Evolutionary conservation across 1,284 basidiomycete genomes (phyloP), one percentile per base, ranked within the genome.

Genomic region (Hypsizygus ulmarius): DNA sequence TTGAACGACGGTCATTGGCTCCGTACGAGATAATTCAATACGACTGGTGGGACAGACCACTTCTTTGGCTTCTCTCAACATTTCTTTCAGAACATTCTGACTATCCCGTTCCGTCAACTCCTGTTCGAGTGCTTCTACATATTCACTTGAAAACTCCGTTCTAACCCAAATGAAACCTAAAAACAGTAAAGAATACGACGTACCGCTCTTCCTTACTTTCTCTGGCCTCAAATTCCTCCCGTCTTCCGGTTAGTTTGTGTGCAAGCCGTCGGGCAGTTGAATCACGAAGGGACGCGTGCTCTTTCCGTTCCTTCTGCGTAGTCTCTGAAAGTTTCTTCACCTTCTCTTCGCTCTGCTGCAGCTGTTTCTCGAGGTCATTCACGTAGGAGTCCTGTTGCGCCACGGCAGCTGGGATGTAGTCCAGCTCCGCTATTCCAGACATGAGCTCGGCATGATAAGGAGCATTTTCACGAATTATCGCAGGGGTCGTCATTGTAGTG

Each of bases 121-220:
- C 10, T 62, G 58, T 46, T 73, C 67, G 39, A 75, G 50, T 1
- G 72, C 72, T 46, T 72, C 71, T 2, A 74, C 62, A 49, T 71
- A 75, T 51, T 74, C 71, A 39, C 73, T 75, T 38, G 9, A 40
- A 38, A 35, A 8, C 6, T 25, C 16, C 27, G 18, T 37, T 36
- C 10, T 9, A 37, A 9, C 9, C 14, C 15, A 27, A 16, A 15
- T n/a, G n/a, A 14, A 14, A 38, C 19, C 41, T 32, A 2, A 38
- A n/a, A 12, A 53, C 54, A 19, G 3, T 21, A 9, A 35, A 18
- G 3, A 33, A 40, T 2, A 46, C n/a, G 28, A 44, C 59, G 18
- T 48, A 73, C 73, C 64, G 57, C 54, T 75, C 72, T 54, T 74
- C 73, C 48, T 73, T 72, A 37, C 60, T 67, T 45, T 63, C 69